Conservation (phyloP, 164 flowering plant genomes). For the Berberis thunbergii region DNA sequence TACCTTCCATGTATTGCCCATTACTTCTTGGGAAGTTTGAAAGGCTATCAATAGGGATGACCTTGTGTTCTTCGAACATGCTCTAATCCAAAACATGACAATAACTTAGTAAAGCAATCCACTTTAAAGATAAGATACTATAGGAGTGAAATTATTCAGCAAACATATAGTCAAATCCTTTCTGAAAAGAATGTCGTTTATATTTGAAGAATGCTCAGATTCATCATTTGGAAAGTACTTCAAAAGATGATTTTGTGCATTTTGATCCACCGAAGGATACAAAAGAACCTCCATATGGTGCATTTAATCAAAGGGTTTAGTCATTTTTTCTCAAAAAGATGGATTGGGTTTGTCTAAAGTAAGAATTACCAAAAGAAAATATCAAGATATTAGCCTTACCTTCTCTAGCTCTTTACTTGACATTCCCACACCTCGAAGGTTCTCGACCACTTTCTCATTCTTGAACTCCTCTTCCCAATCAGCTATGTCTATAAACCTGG, state of each 20-base stretch:
- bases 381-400: slow-evolving; percentile 22
- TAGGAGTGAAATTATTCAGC: no score
- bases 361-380: no score
- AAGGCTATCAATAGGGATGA: slow-evolving; percentile 42
- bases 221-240: no score
- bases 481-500: slow-evolving; percentile 33
- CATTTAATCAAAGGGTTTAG: no score
- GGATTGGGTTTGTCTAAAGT: no score
- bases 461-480: slow-evolving; percentile 32
- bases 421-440: slow-evolving; percentile 71
- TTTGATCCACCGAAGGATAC: no score
- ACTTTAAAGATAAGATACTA: neutral
- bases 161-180: no score
- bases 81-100: slow-evolving; percentile 25
- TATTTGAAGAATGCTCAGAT: no score
- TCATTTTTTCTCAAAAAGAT: no score
- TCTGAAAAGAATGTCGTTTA: no score
- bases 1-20: slow-evolving; percentile 32
- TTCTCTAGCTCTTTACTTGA: slow-evolving; percentile 46
- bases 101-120: neutral
- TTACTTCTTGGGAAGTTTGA: slow-evolving; percentile 31
- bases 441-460: slow-evolving; percentile 41
- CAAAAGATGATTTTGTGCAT: no score
- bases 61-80: slow-evolving; percentile 40
- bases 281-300: no score